Evolutionary conservation across 306 rosid species (phyloP), one percentile per base, ranked within the genome.

Genomic region (Gillenia trifoliata): DNA sequence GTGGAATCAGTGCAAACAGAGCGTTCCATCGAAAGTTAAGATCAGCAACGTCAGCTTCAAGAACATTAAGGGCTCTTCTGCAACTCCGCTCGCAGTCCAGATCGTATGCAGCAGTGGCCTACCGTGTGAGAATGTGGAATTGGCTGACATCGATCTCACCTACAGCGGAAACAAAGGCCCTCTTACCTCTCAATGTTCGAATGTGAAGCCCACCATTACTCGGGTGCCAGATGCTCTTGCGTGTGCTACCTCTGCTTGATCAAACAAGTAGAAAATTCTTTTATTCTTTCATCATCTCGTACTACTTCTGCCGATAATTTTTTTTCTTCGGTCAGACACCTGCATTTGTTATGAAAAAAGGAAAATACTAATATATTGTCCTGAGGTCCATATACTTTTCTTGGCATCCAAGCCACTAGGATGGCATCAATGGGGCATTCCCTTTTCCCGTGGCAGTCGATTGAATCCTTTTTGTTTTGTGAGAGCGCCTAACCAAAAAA

Each of bases 111-210:
- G 86, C 49, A 62, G 1, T 1, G 72, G 77, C 1, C 2, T 43
- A 6, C 89, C 89, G 8, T 88, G 92, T 79, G 49, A 74, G 20
- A 62, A 54, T 11, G 86, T 86, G 63, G 31, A 49, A 41, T 64
- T 86, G 8, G 20, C 41, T n/a, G 67, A 84, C 47, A 63, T 86
- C 20, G 11, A 70, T 73, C 76, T 84, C 55, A 72, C 15, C 34
- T 77, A 71, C 74, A 67, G 8, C 0, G 77, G 73, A 9, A 12
- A 4, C 8, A 72, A 80, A 63, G 74, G 74, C 12, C 66, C 78
- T 36, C 25, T 56, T 49, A 22, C 45, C 1, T 82, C 82, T 25
- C 64, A 64, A 28, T 85, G 85, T 55, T 23, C n/a, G 8, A 79
- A 88, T 75, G 83, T 81, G n/a, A 72, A 54, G 52, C 92, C 92